A percentile compares a stretch with the other conserved stretches of the same genome.
Evolutionary conservation across 2,329 filamentous ascomycete species (phyloP).

Genomic region (Cytospora piceae): DNA sequence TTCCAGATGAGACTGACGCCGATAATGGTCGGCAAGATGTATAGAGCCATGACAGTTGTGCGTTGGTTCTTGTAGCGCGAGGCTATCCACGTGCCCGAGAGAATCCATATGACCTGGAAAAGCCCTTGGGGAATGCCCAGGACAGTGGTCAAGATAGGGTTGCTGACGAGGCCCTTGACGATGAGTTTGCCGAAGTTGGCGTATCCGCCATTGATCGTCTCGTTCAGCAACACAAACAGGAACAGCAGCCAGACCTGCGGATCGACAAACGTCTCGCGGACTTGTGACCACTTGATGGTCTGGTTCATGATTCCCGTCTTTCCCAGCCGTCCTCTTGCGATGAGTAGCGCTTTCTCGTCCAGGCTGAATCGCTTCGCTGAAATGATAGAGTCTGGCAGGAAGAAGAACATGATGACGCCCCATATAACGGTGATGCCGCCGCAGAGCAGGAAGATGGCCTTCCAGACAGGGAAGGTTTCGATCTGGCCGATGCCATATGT

Average conservation of each 20-base stretch:
- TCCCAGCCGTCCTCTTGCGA: constrained; percentile 43
- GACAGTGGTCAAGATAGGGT: constrained; percentile 51
- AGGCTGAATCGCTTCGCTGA: constrained; percentile 45
- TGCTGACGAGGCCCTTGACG: constrained; percentile 52
- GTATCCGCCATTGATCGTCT: constrained; percentile 56
- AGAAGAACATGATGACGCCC: constrained; percentile 44
- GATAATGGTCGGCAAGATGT: constrained; percentile 55
- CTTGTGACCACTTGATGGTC: constrained; percentile 51
- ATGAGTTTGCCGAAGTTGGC: constrained; percentile 61
- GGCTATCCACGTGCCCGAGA: constrained; percentile 56
- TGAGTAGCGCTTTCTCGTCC: constrained; percentile 48
- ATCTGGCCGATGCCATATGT: constrained; percentile 47
- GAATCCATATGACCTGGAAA: constrained; percentile 57
- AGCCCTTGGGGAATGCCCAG: constrained; percentile 59
- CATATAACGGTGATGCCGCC: constrained; percentile 48
- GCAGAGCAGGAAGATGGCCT: constrained; percentile 49
- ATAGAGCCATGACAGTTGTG: constrained; percentile 56
- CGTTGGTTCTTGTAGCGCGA: constrained; percentile 54
- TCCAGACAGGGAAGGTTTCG: constrained; percentile 47
- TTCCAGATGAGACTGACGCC: constrained; percentile 56
- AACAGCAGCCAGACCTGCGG: constrained; percentile 50
- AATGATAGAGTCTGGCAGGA: constrained; percentile 49
- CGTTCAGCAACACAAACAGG: constrained; percentile 54
- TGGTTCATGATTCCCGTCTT: constrained; percentile 52
- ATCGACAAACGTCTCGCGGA: constrained; percentile 50